Evolutionary conservation across 176 grass and related monocot species (phyloP).

Genomic region (Hsuehochloa calcarea): DNA sequence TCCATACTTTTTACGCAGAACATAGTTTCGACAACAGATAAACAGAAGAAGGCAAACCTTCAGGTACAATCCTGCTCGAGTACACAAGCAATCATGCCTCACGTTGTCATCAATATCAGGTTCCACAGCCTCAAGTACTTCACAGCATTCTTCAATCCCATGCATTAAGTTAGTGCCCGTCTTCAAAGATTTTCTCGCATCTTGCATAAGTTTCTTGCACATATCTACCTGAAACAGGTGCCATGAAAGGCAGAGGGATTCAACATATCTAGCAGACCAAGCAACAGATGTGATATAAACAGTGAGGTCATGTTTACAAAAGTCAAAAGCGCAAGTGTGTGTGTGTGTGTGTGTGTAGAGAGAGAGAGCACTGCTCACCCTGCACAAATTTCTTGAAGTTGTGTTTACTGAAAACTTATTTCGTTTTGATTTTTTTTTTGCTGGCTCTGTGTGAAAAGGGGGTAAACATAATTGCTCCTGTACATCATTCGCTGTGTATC

Average conservation of each 20-base stretch:
- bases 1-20: background rate
- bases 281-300: conserved; percentile 9
- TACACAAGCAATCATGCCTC: conserved; percentile 75
- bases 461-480: conserved; percentile 53
- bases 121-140: conserved; percentile 63
- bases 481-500: conserved; percentile 68
- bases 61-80: conserved; percentile 76
- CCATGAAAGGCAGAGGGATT: conserved; percentile 45
- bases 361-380: conserved; percentile 43
- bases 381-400: conserved; percentile 48
- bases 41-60: conserved; percentile 60
- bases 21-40: conserved; percentile 21
- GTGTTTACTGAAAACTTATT: conserved; percentile 30
- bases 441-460: conserved; percentile 50
- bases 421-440: conserved; percentile 26
- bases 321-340: background rate
- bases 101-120: conserved; percentile 47
- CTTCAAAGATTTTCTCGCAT: conserved; percentile 58
- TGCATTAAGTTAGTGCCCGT: conserved; percentile 45
- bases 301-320: background rate
- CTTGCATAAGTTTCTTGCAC: conserved; percentile 66
- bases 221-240: conserved; percentile 71
- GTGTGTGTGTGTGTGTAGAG: too few species aligned
- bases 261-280: conserved; percentile 29
- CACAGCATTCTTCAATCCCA: conserved; percentile 87